Percentiles rank a stretch among this genome's conserved stretches.
phyloP scores from a whole-genome alignment of 2,329 filamentous ascomycete species.

The Rosellinia necatrix region DNA sequence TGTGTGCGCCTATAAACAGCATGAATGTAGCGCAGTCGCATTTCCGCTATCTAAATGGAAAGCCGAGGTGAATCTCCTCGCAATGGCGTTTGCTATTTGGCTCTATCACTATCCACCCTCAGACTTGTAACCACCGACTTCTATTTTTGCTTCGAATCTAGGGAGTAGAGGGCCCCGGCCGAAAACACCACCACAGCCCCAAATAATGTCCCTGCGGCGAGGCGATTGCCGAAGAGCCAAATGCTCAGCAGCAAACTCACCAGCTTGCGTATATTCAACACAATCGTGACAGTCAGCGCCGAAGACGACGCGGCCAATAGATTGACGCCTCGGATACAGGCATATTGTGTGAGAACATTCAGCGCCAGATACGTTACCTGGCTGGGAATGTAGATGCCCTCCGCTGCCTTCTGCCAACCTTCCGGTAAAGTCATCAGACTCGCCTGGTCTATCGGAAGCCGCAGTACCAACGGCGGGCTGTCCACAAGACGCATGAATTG shows the following conservation, averaged over 20 bases:
- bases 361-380: slow-evolving; percentile 72
- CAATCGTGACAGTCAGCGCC: slow-evolving; percentile 93
- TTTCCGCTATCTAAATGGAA: slow-evolving; percentile 13
- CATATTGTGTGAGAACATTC: slow-evolving; percentile 88
- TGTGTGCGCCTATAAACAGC: background rate
- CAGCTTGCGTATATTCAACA: slow-evolving; percentile 92
- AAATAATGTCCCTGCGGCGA: slow-evolving; percentile 75
- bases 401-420: slow-evolving; percentile 45
- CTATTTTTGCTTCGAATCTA: slow-evolving; percentile 60
- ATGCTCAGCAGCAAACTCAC: slow-evolving; percentile 91
- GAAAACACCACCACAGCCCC: slow-evolving; percentile 88
- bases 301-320: slow-evolving; percentile 87
- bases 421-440: slow-evolving; percentile 44
- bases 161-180: slow-evolving; percentile 87
- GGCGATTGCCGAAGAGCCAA: slow-evolving; percentile 86
- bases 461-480: slow-evolving; percentile 65
- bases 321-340: slow-evolving; percentile 95
- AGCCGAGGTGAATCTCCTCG: background rate
- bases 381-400: slow-evolving; percentile 59
- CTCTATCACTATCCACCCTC: slow-evolving; percentile 14
- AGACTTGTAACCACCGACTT: slow-evolving; percentile 15
- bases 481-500: slow-evolving; percentile 67
- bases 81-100: slow-evolving; percentile 13
- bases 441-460: slow-evolving; percentile 39
- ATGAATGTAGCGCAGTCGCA: slow-evolving; percentile 4